These are phyloP conservation scores for Dendrothele bispora DNA, from an alignment of 768 basidiomycete species.

Conservation along the genomic window DNA sequence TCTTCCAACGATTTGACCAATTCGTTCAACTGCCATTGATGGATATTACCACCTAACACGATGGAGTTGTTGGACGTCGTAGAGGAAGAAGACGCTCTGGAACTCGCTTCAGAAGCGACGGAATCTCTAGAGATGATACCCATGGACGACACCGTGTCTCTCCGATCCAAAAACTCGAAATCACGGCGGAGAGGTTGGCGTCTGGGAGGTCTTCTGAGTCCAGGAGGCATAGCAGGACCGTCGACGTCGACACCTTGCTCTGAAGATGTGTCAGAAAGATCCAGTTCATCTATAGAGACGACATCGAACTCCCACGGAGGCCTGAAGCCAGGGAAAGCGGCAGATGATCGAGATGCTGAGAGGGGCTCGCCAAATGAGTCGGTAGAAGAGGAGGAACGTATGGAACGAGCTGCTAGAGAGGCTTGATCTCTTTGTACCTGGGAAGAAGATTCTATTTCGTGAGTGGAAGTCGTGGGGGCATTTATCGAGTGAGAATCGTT, in stretches of 20 bases:
- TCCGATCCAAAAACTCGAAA: slow-evolving; percentile 77
- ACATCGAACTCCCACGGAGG: slow-evolving; percentile 67
- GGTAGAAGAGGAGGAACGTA: slow-evolving; percentile 39
- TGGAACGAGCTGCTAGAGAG: slow-evolving; percentile 20
- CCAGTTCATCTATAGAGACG: slow-evolving; percentile 76
- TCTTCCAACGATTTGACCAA: slow-evolving; percentile 73
- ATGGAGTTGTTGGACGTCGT: slow-evolving; percentile 35
- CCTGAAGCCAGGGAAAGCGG: slow-evolving; percentile 37
- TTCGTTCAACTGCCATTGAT: slow-evolving; percentile 84
- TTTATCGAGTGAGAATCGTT: no score
- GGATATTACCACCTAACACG: slow-evolving; percentile 50
- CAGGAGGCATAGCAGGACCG: slow-evolving; percentile 25
- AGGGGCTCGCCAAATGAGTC: slow-evolving; percentile 51
- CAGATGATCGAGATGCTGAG: slow-evolving; percentile 24
- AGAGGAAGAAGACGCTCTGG: slow-evolving; percentile 38
- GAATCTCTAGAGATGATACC: slow-evolving; percentile 67
- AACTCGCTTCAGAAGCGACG: slow-evolving; percentile 46
- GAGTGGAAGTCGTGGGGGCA: no score
- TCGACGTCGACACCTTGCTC: slow-evolving; percentile 32
- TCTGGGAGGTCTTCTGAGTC: slow-evolving; percentile 3
- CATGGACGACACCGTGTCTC: slow-evolving; percentile 78
- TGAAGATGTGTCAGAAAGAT: slow-evolving; percentile 78
- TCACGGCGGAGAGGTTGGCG: slow-evolving; percentile 69
- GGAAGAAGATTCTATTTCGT: no score
- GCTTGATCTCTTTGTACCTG: no score